Evolutionary conservation across 192 early-diverging fungal genomes (phyloP).

Genomic region (Dissophora globulifera): DNA sequence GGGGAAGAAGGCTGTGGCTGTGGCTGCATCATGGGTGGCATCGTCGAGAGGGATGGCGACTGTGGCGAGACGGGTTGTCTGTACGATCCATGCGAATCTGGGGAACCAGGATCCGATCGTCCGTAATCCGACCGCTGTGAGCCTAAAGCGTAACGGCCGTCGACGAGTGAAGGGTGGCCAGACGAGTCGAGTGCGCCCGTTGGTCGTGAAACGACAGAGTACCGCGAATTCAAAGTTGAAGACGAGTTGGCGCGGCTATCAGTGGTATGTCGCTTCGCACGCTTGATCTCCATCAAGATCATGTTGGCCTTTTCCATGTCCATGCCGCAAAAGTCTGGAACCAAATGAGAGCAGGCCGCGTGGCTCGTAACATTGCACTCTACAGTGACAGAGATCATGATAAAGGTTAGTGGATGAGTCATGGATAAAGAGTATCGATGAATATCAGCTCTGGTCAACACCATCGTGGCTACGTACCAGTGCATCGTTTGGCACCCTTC

Average conservation of each 20-base stretch:
- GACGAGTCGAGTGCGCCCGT: conserved; percentile 19
- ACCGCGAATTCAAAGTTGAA: conserved; percentile 30
- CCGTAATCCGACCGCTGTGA: conserved; percentile 22
- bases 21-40: not conserved
- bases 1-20: conserved; percentile 35
- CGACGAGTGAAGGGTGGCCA: conserved; percentile 41
- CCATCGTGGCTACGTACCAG: conserved; percentile 61
- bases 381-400: conserved; percentile 10
- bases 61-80: conserved; percentile 40
- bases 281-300: conserved; percentile 87
- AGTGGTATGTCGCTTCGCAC: conserved; percentile 57
- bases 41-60: conserved; percentile 1
- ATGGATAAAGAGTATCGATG: too few relatives aligned
- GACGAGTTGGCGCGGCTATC: conserved; percentile 42
- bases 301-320: conserved; percentile 87
- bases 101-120: conserved; percentile 40
- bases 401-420: too few relatives aligned
- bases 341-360: conserved; percentile 81
- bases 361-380: conserved; percentile 91
- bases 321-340: conserved; percentile 95
- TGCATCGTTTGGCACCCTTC: conserved; percentile 63
- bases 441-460: too few relatives aligned
- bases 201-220: conserved; percentile 31
- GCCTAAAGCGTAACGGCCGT: conserved; percentile 43
- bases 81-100: conserved; percentile 42